Percentiles rank a stretch among this genome's conserved stretches.
These are phyloP conservation scores for Solanum okadae DNA, from an alignment of 257 asterid species.

Conservation along the genomic window DNA sequence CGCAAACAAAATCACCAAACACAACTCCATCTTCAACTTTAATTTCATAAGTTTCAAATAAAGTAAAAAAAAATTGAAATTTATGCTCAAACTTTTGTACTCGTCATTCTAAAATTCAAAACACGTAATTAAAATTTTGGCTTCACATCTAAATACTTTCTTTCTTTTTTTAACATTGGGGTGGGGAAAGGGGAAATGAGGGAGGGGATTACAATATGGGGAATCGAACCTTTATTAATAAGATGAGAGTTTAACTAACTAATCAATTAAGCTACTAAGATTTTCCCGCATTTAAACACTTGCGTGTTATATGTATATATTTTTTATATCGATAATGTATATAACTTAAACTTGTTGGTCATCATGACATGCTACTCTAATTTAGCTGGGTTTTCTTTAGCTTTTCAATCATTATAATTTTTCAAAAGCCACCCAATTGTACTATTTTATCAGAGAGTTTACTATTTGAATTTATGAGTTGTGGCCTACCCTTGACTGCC, in stretches of 20 bases:
- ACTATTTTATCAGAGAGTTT: neutral
- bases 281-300: neutral
- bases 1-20: neutral
- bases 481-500: neutral
- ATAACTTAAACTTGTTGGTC: neutral
- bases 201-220: too few species aligned
- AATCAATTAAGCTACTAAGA: too few species aligned
- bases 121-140: neutral
- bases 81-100: neutral
- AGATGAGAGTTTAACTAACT: too few species aligned
- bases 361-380: neutral
- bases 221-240: fast-evolving
- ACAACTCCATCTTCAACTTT: neutral
- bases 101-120: neutral
- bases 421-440: neutral
- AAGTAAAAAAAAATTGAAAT: neutral
- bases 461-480: neutral
- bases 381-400: neutral
- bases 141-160: neutral
- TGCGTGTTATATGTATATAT: neutral
- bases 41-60: neutral
- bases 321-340: neutral
- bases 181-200: too few species aligned
- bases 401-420: neutral
- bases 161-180: too few species aligned